These are phyloP conservation scores for Penicillium longicatenatum DNA, from an alignment of 495 filamentous ascomycete species.

Conservation along the genomic window DNA sequence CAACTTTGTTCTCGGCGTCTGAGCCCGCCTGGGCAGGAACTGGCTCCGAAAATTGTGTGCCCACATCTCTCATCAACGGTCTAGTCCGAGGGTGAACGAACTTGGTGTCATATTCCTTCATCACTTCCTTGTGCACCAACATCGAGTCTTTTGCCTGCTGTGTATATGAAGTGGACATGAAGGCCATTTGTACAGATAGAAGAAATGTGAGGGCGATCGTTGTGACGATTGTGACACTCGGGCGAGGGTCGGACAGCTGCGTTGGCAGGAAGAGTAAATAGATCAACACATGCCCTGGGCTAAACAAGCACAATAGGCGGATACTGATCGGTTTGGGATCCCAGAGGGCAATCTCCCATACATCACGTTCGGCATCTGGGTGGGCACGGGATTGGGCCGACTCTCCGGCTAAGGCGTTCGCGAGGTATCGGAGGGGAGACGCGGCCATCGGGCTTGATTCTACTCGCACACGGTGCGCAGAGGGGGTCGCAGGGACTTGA, in stretches of 20 bases:
- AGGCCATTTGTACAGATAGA: slow-evolving; percentile 74
- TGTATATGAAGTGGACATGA: slow-evolving; percentile 68
- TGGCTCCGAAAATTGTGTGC: slow-evolving; percentile 63
- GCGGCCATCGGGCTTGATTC: slow-evolving; percentile 79
- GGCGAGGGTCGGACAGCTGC: slow-evolving; percentile 69
- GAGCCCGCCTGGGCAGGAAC: slow-evolving; percentile 42
- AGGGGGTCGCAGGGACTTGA: slow-evolving; percentile 72
- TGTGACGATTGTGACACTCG: slow-evolving; percentile 82
- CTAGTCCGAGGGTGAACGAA: slow-evolving; percentile 90
- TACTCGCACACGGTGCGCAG: slow-evolving; percentile 85
- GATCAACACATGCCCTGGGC: slow-evolving; percentile 85
- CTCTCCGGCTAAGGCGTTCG: slow-evolving; percentile 60
- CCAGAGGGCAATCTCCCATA: slow-evolving; percentile 95
- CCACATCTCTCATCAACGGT: slow-evolving; percentile 78
- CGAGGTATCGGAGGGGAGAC: slow-evolving; percentile 78
- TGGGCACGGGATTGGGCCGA: slow-evolving; percentile 75
- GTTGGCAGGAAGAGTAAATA: slow-evolving; percentile 87
- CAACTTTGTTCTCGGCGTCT: slow-evolving; percentile 58
- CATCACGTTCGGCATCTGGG: slow-evolving; percentile 81
- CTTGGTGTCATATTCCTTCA: slow-evolving; percentile 95
- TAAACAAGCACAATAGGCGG: slow-evolving; percentile 86
- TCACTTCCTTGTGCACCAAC: slow-evolving; percentile 85
- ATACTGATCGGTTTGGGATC: slow-evolving; percentile 84
- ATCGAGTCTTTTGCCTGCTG: slow-evolving; percentile 84
- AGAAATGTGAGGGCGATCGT: slow-evolving; percentile 70